Evolutionary conservation across 208 protist species (phyloP), one percentile per base, ranked within the genome.

Genomic region (Crithidia expoeki): DNA sequence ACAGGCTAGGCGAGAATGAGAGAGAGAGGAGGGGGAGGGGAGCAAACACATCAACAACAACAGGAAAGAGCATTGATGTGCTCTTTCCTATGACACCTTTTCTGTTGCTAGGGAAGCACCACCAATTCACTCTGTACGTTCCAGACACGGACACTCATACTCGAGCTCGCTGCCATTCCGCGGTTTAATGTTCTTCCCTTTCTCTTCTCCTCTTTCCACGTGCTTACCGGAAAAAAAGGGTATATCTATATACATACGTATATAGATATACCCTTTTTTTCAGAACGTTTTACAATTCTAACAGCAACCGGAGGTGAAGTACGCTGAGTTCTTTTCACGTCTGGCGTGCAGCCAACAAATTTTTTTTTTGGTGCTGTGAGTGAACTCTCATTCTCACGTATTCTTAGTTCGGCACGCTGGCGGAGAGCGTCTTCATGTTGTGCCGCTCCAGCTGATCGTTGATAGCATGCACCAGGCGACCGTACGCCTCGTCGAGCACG

Each of bases 401-500:
- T 14, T 57, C 33, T 68, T 56, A 46, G 42, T 42, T 66, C 44
- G 46, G 44, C 19, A 53, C 63, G 65, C 28, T 21, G 23, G 49
- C 34, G 23, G 56, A 19, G 17, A 90, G 78, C 19, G 76, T 73
- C 34, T 65, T 34, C 88, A 95, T 94, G 61, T 68, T 52, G 71
- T 84, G 71, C 62, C 75, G 76, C 66, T 65, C 62, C 28, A 96
- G 86, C 50, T 85, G 74, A 9, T 62, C 65, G 56, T 83, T 84
- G 59, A 95, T 60, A 38, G 82, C 66, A 11, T 73, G 72, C 16
- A 92, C 58, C 17, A 96, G 68, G 23, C 79, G 42, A 4, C 66
- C 53, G 76, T 94, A 95, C 23, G 93, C 77, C 25, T 51, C 67
- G 6, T 94, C 86, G 17, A 96, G 60, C n/a, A 92, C 74, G 34